phyloP scores from a whole-genome alignment of 352 stramenopile species.

The Phytophthora lateralis region DNA sequence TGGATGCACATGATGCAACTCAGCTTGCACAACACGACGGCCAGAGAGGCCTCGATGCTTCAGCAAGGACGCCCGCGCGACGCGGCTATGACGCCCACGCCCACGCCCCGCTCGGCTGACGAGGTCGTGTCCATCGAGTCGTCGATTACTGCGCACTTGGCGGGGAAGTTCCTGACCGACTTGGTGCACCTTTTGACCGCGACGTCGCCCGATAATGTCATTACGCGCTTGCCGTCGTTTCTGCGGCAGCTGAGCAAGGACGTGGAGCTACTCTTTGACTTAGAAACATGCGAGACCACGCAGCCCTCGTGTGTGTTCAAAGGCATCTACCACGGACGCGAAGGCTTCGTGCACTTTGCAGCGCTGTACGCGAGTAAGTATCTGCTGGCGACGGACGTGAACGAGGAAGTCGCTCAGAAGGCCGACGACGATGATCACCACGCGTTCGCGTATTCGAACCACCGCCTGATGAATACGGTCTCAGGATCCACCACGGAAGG shows the following conservation, averaged over 20 bases:
- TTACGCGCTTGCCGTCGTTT: conserved; percentile 66
- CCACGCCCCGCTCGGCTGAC: conserved; percentile 36
- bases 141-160: conserved; percentile 70
- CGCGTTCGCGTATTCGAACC: conserved; percentile 56
- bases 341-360: conserved; percentile 87
- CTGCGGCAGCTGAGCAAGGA: conserved; percentile 88
- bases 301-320: conserved; percentile 88
- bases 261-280: conserved; percentile 82
- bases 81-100: conserved; percentile 28
- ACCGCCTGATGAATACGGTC: conserved; percentile 76
- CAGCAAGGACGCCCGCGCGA: conserved; percentile 44
- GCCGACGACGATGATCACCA: conserved; percentile 82
- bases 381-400: conserved; percentile 55
- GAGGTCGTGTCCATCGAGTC: conserved; percentile 61
- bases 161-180: conserved; percentile 73
- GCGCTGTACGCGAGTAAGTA: conserved; percentile 86
- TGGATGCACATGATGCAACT: conserved; percentile 86
- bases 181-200: conserved; percentile 59
- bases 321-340: conserved; percentile 85
- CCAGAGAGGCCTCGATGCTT: conserved; percentile 50
- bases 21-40: conserved; percentile 54
- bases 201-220: conserved; percentile 45
- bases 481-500: conserved; percentile 76
- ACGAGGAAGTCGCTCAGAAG: conserved; percentile 55
- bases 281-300: conserved; percentile 75